Evolutionary conservation across 495 filamentous ascomycete species (phyloP).

Genomic region (Daldinia childiae): DNA sequence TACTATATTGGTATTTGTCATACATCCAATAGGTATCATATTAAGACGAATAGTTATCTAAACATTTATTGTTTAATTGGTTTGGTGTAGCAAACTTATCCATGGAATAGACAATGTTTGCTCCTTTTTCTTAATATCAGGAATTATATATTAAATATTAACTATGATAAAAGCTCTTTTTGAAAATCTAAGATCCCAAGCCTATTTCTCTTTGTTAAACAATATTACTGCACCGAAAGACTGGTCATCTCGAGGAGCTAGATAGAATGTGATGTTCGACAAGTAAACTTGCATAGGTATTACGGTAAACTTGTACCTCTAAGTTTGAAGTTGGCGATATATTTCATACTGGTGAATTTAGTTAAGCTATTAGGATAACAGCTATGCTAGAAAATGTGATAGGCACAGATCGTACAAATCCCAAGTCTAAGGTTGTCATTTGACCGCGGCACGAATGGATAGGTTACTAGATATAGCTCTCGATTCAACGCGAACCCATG

Average conservation of each 20-base stretch:
- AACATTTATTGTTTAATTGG: not conserved
- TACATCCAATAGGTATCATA: not conserved
- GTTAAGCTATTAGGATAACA: not conserved
- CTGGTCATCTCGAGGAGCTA: no score
- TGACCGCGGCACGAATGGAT: conserved; percentile 15
- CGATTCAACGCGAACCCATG: conserved; percentile 31
- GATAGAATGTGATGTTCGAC: no score
- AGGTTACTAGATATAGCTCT: conserved; percentile 25
- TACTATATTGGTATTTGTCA: not conserved
- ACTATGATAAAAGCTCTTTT: no score
- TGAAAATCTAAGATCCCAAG: not conserved
- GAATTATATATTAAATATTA: no score
- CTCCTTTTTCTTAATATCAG: no score
- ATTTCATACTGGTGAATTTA: not conserved
- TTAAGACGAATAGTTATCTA: not conserved
- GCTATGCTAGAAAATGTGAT: not conserved
- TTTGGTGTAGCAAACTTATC: not conserved
- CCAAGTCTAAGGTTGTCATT: not conserved
- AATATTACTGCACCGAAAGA: no score
- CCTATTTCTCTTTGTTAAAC: not conserved
- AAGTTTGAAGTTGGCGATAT: no score
- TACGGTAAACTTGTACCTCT: no score
- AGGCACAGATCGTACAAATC: not conserved
- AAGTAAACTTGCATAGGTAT: no score
- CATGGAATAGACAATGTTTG: no score